Evolutionary conservation across 169 alveolate genomes (phyloP).

Genomic region (Plasmodium coatneyi): DNA sequence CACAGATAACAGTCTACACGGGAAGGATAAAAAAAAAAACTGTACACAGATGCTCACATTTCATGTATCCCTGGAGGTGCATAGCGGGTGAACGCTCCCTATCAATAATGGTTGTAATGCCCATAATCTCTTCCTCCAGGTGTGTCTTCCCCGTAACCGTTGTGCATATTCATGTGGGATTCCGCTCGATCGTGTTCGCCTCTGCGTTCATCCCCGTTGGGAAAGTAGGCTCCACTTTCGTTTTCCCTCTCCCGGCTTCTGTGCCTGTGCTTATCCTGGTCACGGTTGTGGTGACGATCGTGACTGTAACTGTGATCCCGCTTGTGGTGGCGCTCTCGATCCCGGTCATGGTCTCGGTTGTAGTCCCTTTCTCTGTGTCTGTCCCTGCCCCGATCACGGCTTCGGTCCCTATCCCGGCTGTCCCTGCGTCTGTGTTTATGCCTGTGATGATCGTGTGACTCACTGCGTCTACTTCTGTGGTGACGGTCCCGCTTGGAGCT

Average conservation of each 20-base stretch:
- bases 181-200: not conserved
- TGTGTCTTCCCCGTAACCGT: not conserved
- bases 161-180: not conserved
- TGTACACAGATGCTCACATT: not conserved
- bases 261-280: not conserved
- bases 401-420: not conserved
- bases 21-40: not conserved
- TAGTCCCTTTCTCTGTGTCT: not conserved
- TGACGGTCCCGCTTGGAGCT: slow-evolving; percentile 26
- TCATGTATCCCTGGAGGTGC: not conserved
- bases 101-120: not conserved
- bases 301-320: no score
- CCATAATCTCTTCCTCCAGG: not conserved
- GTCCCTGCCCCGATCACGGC: not conserved
- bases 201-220: not conserved
- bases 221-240: not conserved
- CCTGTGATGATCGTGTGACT: slow-evolving; percentile 27
- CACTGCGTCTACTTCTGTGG: slow-evolving; percentile 40
- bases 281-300: not conserved
- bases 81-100: not conserved
- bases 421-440: slow-evolving; percentile 41
- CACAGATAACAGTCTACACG: not conserved
- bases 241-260: not conserved
- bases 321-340: not conserved
- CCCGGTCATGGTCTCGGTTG: not conserved